Evolutionary conservation across 257 asterid species (phyloP).

Genomic region (Solanum ahanhuiri): DNA sequence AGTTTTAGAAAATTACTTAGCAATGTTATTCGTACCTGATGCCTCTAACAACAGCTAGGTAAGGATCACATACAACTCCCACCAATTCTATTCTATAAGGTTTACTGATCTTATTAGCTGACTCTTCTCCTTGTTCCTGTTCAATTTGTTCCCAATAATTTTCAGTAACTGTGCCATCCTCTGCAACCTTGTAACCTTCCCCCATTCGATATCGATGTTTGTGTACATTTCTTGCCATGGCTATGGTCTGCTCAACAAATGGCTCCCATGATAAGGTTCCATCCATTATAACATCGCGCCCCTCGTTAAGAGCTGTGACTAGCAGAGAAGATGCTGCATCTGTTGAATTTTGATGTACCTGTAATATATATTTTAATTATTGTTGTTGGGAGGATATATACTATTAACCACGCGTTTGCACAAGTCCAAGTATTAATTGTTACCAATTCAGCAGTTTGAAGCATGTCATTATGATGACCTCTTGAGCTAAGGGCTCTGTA

Average conservation of each 20-base stretch:
- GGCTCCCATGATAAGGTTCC: slow-evolving; percentile 97
- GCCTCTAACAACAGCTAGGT: slow-evolving; percentile 85
- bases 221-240: slow-evolving; percentile 84
- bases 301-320: slow-evolving; percentile 85
- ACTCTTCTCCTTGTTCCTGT: slow-evolving; percentile 23
- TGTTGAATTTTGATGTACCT: slow-evolving; percentile 94
- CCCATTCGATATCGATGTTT: slow-evolving; percentile 76
- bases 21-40: slow-evolving; percentile 42
- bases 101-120: slow-evolving; percentile 13
- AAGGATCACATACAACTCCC: slow-evolving; percentile 89
- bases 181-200: slow-evolving; percentile 64
- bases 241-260: slow-evolving; percentile 78
- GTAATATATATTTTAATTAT: not conserved
- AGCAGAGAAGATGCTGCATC: slow-evolving; percentile 94
- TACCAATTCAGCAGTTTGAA: slow-evolving; percentile 82
- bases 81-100: slow-evolving; percentile 87
- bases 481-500: slow-evolving; percentile 71
- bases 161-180: slow-evolving; percentile 65
- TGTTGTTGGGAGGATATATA: not conserved
- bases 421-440: not conserved
- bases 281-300: slow-evolving; percentile 96
- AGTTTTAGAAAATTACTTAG: not conserved
- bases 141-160: slow-evolving; percentile 64
- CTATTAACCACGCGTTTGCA: not conserved
- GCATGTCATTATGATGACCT: slow-evolving; percentile 94